Base-by-base conservation (phyloP, 1,139 yeast species). In the Hyphopichia pseudoburtonii region DNA sequence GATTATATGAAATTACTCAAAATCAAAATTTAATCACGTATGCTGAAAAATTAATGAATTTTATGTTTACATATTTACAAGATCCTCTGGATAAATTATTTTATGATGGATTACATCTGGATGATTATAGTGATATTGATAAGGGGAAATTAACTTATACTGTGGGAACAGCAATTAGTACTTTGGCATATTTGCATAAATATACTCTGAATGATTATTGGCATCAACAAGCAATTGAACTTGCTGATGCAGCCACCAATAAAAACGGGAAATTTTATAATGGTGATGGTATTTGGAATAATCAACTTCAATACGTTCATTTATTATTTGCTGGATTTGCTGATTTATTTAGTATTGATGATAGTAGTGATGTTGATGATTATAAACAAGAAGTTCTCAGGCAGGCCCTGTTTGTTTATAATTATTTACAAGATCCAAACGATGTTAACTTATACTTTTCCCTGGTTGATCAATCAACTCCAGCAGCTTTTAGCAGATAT, bases 141-240 rank as follows among this genome's bases (percentile, higher is more conserved):
- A 46, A 47, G 18, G 72, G 71, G 0, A 64, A 65, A 41, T 52
- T 66, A 32, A 51, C 71, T 3, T 66, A 66, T 45, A 64, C 72
- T 3, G 59, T 63, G 9, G 73, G 72, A 1, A 47, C 50, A 12
- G 58, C 64, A n/a, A 50, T 66, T 34, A 60, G 67, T 9, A 48
- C 66, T 2, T 53, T 62, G 38, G 56, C 66, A 1, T 56, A 56
- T 36, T 47, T 66, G 35, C 40, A 42, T 30, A 44, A 48, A 28
- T 40, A 43, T 27, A 51, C 55, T 12, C 35, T 38, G 2, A 40
- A 54, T 33, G 10, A 26, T 1, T 22, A 39, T 5, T 51, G 50
- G 46, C 36, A 40, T 17, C 17, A 39, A 11, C 42, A 46, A 33
- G 60, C 62, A 9, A 37, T 39, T 9, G 46, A 47, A 12, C 38